Conservation (phyloP, 2,329 filamentous ascomycete genomes). For the Ascochyta clinopodiicola region DNA sequence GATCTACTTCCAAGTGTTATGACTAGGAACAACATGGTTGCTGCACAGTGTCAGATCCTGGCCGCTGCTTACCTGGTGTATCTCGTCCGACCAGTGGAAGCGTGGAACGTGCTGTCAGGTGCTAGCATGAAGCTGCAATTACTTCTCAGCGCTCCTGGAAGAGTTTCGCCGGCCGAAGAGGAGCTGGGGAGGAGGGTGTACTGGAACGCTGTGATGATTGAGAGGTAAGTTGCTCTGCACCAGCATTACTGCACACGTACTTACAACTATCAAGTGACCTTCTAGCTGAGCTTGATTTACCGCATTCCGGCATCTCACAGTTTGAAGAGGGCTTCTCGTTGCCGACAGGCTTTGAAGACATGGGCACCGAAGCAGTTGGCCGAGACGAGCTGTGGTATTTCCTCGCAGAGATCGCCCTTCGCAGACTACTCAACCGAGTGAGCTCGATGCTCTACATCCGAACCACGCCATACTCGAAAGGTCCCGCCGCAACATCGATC, state of each 20-base stretch:
- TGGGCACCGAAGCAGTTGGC: slow-evolving; percentile 70
- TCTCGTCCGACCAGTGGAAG: slow-evolving; percentile 79
- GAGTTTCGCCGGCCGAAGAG: slow-evolving; percentile 72
- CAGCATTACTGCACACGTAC: neutral
- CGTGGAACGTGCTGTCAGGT: slow-evolving; percentile 80
- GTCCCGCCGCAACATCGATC: slow-evolving; percentile 65
- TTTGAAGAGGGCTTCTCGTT: slow-evolving; percentile 82
- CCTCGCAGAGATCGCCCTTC: slow-evolving; percentile 79
- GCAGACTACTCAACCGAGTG: slow-evolving; percentile 77
- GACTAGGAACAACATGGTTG: slow-evolving; percentile 78
- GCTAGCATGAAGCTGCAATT: slow-evolving; percentile 83
- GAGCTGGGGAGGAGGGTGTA: slow-evolving; percentile 80
- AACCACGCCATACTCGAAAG: slow-evolving; percentile 52
- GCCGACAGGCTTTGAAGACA: slow-evolving; percentile 75
- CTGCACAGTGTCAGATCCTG: slow-evolving; percentile 80
- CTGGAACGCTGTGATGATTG: slow-evolving; percentile 83
- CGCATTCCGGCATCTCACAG: slow-evolving; percentile 81
- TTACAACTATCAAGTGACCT: slow-evolving; percentile 60
- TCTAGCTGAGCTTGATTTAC: slow-evolving; percentile 78
- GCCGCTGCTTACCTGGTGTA: slow-evolving; percentile 85
- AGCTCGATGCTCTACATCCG: slow-evolving; percentile 82
- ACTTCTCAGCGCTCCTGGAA: slow-evolving; percentile 74
- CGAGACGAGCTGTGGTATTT: slow-evolving; percentile 87
- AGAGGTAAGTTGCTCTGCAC: slow-evolving; percentile 55
- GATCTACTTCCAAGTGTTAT: slow-evolving; percentile 77